Evolutionary conservation across 2,329 filamentous ascomycete genomes (phyloP).

Genomic region (Fusarium continuum): DNA sequence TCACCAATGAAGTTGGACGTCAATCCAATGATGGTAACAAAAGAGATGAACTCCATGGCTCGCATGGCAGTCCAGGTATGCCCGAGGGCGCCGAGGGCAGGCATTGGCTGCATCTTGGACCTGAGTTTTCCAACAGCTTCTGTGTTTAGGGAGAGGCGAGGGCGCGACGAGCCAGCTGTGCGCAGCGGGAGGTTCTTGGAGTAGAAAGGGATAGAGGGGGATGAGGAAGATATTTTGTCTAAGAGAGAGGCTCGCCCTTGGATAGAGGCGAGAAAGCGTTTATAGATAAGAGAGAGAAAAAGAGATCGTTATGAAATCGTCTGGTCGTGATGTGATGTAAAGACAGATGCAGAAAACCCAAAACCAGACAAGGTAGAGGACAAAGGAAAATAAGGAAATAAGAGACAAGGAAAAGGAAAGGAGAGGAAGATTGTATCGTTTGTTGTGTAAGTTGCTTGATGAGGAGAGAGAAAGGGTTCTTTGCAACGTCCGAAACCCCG

Average conservation of each 20-base stretch:
- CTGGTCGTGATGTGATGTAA: conserved; percentile 30
- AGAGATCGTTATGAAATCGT: conserved; percentile 23
- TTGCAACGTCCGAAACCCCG: conserved; percentile 9
- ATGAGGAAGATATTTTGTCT: conserved; percentile 48
- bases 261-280: conserved; percentile 30
- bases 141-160: conserved; percentile 56
- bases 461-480: conserved; percentile 25
- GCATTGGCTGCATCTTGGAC: conserved; percentile 55
- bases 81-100: conserved; percentile 75
- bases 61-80: conserved; percentile 81
- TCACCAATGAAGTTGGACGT: conserved; percentile 82
- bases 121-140: conserved; percentile 35
- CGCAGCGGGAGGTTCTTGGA: conserved; percentile 54
- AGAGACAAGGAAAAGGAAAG: conserved; percentile 38
- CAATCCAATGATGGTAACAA: conserved; percentile 82
- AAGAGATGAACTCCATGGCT: conserved; percentile 73
- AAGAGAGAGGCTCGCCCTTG: conserved; percentile 32
- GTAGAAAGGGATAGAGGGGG: conserved; percentile 51
- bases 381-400: conserved; percentile 43
- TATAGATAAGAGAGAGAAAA: conserved; percentile 1
- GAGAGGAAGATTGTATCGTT: conserved; percentile 29
- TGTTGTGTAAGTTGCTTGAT: conserved; percentile 39
- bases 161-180: conserved; percentile 52
- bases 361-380: conserved; percentile 34
- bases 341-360: conserved; percentile 33